Evolutionary conservation across 2,329 filamentous ascomycete species (phyloP).

Genomic region (Niveomyces coronatus): DNA sequence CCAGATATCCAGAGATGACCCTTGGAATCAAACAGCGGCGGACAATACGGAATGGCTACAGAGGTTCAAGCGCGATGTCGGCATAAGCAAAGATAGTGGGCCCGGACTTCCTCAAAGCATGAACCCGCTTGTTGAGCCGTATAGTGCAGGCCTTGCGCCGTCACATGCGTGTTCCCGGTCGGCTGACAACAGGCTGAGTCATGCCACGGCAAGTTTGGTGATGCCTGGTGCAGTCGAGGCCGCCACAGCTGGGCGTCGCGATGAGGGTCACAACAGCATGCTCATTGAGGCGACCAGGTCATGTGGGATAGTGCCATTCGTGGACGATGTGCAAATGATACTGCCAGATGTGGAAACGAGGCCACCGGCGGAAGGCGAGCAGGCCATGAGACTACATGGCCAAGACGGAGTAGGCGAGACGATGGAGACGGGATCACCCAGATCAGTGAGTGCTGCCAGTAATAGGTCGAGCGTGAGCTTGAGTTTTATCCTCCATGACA

Average conservation of each 20-base stretch:
- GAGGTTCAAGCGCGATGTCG: slow-evolving; percentile 49
- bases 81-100: slow-evolving; percentile 38
- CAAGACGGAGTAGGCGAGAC: slow-evolving; percentile 9
- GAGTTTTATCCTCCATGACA: slow-evolving; percentile 30
- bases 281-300: slow-evolving; percentile 40
- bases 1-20: slow-evolving; percentile 40
- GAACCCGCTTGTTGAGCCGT: slow-evolving; percentile 38
- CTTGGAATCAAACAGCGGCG: slow-evolving; percentile 53
- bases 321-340: too few relatives aligned
- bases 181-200: slow-evolving; percentile 24
- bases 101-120: slow-evolving; percentile 35
- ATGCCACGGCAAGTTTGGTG: slow-evolving; percentile 22
- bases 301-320: too few relatives aligned
- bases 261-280: slow-evolving; percentile 29
- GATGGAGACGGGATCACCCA: slow-evolving; percentile 25
- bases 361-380: too few relatives aligned
- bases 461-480: slow-evolving; percentile 26
- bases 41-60: slow-evolving; percentile 55
- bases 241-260: slow-evolving; percentile 32
- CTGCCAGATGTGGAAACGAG: too few relatives aligned
- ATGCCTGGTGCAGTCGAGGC: slow-evolving; percentile 28
- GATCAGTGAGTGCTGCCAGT: neutral
- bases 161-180: slow-evolving; percentile 40
- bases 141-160: slow-evolving; percentile 45
- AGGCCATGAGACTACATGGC: too few relatives aligned